These are phyloP conservation scores for Ampelomyces quisqualis DNA, from an alignment of 2,329 filamentous ascomycete genomes.

Conservation along the genomic window DNA sequence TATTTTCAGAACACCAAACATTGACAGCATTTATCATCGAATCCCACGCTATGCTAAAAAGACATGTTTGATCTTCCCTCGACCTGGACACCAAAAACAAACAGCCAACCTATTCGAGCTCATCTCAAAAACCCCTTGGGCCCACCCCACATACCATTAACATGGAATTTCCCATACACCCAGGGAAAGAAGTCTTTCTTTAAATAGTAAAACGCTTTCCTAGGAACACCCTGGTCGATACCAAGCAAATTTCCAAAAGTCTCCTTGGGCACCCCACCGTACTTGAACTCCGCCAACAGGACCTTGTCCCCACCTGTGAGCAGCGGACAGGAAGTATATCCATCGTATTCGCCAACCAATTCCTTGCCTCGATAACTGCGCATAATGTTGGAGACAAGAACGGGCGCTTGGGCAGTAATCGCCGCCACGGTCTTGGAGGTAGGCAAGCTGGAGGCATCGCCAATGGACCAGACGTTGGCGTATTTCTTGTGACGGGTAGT, in stretches of 20 bases:
- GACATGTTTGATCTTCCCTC: not conserved
- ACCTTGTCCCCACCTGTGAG: conserved; percentile 60
- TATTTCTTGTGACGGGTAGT: conserved; percentile 44
- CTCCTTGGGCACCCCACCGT: conserved; percentile 63
- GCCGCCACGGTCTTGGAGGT: conserved; percentile 46
- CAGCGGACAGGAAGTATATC: conserved; percentile 45
- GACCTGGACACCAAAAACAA: not conserved
- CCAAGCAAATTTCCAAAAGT: conserved; percentile 58
- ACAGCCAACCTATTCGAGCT: not conserved
- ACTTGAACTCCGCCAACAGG: conserved; percentile 66
- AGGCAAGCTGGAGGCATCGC: conserved; percentile 42
- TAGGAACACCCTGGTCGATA: conserved; percentile 59
- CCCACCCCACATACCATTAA: conserved; percentile 64
- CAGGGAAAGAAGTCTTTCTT: conserved; percentile 70
- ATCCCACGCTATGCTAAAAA: too few relatives aligned
- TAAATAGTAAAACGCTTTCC: conserved; percentile 60
- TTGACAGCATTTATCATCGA: too few relatives aligned
- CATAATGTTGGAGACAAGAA: conserved; percentile 42
- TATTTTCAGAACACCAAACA: too few relatives aligned
- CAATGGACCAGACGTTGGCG: conserved; percentile 43
- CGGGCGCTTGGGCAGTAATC: conserved; percentile 41
- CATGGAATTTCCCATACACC: conserved; percentile 62
- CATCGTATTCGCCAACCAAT: conserved; percentile 34
- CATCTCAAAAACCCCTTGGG: conserved; percentile 52
- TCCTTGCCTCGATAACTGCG: conserved; percentile 29